Evolutionary conservation across 2,329 filamentous ascomycete species (phyloP).

Genomic region (Fusarium dimerum): DNA sequence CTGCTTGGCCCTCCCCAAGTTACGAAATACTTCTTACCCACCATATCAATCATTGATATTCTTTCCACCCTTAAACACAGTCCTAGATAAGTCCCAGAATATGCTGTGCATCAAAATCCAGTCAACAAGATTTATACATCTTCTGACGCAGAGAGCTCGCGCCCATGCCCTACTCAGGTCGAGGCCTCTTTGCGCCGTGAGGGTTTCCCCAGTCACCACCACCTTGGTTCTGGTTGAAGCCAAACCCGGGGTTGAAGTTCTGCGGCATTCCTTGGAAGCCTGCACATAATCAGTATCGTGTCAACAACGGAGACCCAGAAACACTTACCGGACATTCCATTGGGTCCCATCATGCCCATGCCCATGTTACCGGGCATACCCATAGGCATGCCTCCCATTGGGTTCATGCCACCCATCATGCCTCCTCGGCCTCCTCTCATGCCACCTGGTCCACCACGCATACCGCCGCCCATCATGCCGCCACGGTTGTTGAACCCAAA

Average conservation of each 20-base stretch:
- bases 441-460: conserved; percentile 51
- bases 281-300: conserved; percentile 30
- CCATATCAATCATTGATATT: no score
- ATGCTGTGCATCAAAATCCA: no score
- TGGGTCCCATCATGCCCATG: conserved; percentile 57
- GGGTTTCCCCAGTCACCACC: conserved; percentile 71
- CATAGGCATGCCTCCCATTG: conserved; percentile 51
- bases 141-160: neutral
- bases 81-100: no score
- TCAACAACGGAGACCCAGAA: neutral
- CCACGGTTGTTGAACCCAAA: conserved; percentile 50
- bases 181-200: conserved; percentile 76
- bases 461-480: conserved; percentile 48
- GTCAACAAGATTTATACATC: no score
- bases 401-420: conserved; percentile 50
- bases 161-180: conserved; percentile 59
- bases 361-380: conserved; percentile 61
- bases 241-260: conserved; percentile 72
- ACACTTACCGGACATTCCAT: conserved; percentile 39
- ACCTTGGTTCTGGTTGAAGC: conserved; percentile 56
- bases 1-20: no score
- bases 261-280: conserved; percentile 70
- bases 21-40: no score
- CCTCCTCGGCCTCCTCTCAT: conserved; percentile 51
- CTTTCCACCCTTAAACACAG: no score